phyloP scores from a whole-genome alignment of 257 asterid species.

The Capsicum pubescens region DNA sequence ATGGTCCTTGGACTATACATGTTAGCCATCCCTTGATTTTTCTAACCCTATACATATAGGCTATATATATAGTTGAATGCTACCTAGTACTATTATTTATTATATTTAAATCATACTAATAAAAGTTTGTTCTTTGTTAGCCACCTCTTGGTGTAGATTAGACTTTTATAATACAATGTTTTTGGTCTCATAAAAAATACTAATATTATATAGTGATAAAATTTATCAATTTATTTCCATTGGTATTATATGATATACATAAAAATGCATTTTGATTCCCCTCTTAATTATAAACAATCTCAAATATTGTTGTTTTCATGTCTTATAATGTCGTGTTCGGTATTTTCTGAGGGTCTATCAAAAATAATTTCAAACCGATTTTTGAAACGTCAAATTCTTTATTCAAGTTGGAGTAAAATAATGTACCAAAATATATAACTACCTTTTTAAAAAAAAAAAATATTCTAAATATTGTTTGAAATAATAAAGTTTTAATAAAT shows the following conservation, averaged over 20 bases:
- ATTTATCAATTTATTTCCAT: neutral
- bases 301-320: too few species aligned
- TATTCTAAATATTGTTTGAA: neutral
- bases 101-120: neutral
- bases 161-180: neutral
- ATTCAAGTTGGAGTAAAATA: neutral
- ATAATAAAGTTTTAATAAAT: neutral
- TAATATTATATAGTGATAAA: neutral
- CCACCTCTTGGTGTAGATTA: neutral
- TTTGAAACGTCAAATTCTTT: too few species aligned
- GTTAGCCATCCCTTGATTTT: neutral
- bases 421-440: neutral
- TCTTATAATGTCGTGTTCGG: too few species aligned
- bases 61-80: neutral
- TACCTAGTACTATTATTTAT: neutral
- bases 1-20: neutral
- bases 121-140: neutral
- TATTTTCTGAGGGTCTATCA: too few species aligned
- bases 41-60: neutral
- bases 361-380: too few species aligned
- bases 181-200: neutral
- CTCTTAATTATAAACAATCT: too few species aligned
- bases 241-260: too few species aligned
- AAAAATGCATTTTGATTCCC: too few species aligned
- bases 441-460: neutral